A percentile compares a stretch with the other conserved stretches of the same genome.
These are phyloP conservation scores for Sphagnurus paluster DNA, from an alignment of 1,284 basidiomycete species.

Conservation along the genomic window DNA sequence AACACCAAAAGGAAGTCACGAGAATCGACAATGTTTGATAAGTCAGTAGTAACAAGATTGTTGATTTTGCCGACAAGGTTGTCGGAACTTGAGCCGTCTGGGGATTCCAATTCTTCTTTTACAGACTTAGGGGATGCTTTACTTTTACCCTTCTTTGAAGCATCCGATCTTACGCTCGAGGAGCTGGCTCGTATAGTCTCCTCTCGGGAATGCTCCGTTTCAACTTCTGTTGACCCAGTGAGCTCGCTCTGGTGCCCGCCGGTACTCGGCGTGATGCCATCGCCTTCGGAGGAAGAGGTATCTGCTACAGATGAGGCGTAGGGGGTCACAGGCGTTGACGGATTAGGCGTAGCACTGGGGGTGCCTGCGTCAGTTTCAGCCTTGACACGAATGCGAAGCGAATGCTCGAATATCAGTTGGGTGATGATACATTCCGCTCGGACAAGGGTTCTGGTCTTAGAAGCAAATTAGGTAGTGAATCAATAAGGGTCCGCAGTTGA, in stretches of 20 bases:
- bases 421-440: conserved; percentile 64
- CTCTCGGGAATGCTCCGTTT: conserved; percentile 21
- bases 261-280: neutral
- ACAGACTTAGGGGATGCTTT: conserved; percentile 6
- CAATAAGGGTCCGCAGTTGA: conserved; percentile 30
- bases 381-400: conserved; percentile 66
- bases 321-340: conserved; percentile 24
- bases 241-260: conserved; percentile 8
- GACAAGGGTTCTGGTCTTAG: conserved; percentile 46
- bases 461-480: conserved; percentile 27
- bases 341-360: conserved; percentile 42
- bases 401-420: conserved; percentile 70
- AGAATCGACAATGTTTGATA: conserved; percentile 44
- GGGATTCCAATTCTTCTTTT: conserved; percentile 21
- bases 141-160: conserved; percentile 14
- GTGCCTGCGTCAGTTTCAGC: conserved; percentile 39
- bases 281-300: conserved; percentile 3
- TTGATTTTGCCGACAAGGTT: conserved; percentile 62
- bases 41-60: conserved; percentile 52
- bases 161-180: conserved; percentile 19
- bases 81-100: conserved; percentile 21
- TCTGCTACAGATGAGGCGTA: conserved; percentile 10
- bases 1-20: conserved; percentile 42
- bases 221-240: conserved; percentile 13
- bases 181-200: conserved; percentile 26